A percentile compares a stretch with the other conserved stretches of the same genome.
These are phyloP conservation scores for Pterocarpus santalinus DNA, from an alignment of 306 rosid species.

Conservation along the genomic window DNA sequence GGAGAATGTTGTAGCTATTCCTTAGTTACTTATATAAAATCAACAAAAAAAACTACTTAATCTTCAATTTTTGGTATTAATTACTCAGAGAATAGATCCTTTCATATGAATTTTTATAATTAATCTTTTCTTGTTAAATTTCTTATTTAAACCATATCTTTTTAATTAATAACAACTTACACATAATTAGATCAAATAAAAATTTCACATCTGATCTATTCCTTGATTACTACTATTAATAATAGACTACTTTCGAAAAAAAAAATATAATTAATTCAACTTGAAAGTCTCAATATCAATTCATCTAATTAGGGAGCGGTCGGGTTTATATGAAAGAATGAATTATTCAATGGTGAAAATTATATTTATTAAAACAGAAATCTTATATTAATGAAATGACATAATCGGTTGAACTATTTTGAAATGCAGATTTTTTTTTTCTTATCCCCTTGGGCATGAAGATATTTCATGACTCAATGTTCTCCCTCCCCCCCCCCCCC, in stretches of 20 bases:
- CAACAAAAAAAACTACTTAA: not conserved
- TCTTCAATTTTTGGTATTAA: not conserved
- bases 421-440: conserved; percentile 11
- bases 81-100: too few species aligned
- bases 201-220: too few species aligned
- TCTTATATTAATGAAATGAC: not conserved
- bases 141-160: too few species aligned
- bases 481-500: too few species aligned
- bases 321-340: not conserved
- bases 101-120: too few species aligned
- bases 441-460: conserved; percentile 27
- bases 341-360: not conserved
- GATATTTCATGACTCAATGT: conserved; percentile 32
- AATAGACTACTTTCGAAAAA: not conserved
- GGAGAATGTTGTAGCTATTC: not conserved
- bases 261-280: not conserved
- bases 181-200: too few species aligned
- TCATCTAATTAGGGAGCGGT: not conserved
- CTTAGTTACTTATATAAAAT: not conserved
- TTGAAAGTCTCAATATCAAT: not conserved
- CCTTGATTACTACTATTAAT: too few species aligned
- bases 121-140: too few species aligned
- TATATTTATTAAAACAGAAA: not conserved
- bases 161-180: too few species aligned
- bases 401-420: not conserved